Conservation (phyloP, 179 eudicot species). For the Sideroxylon spinosum region DNA sequence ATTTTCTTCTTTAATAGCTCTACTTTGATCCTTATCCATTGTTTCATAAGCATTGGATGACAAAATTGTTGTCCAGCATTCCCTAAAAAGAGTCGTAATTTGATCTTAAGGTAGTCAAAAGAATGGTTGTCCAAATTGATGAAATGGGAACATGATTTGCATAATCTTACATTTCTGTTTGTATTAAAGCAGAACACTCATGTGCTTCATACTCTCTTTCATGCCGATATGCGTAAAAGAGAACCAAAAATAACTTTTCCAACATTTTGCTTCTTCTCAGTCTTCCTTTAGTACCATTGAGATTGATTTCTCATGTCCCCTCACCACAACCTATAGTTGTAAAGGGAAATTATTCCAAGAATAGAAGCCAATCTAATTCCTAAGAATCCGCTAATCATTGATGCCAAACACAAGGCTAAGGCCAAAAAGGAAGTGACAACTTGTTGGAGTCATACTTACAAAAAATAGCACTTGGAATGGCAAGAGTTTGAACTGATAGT, state of each 20-base stretch:
- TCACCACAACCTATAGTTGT: constrained; percentile 27
- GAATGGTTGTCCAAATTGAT: neutral
- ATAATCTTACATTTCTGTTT: neutral
- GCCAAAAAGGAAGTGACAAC: constrained; percentile 78
- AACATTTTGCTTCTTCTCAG: constrained; percentile 45
- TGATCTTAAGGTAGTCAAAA: neutral
- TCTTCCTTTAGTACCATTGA: constrained; percentile 21
- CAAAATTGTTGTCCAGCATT: neutral
- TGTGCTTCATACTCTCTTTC: constrained; percentile 51
- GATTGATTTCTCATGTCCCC: too few relatives aligned
- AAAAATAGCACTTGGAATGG: constrained; percentile 84
- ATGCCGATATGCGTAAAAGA: constrained; percentile 34
- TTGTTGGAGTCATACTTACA: constrained; percentile 74
- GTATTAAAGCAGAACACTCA: constrained; percentile 18
- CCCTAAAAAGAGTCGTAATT: neutral
- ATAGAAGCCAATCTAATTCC: constrained; percentile 72
- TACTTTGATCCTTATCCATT: neutral
- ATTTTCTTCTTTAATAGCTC: neutral
- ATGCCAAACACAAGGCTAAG: constrained; percentile 69
- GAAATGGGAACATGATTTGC: neutral
- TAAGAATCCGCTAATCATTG: constrained; percentile 66
- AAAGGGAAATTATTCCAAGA: constrained; percentile 60
- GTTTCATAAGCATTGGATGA: neutral
- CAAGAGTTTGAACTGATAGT: constrained; percentile 52
- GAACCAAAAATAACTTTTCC: constrained; percentile 44